These are phyloP conservation scores for Wickerhamiella bombiphila DNA, from an alignment of 805 yeast species.

Conservation along the genomic window DNA sequence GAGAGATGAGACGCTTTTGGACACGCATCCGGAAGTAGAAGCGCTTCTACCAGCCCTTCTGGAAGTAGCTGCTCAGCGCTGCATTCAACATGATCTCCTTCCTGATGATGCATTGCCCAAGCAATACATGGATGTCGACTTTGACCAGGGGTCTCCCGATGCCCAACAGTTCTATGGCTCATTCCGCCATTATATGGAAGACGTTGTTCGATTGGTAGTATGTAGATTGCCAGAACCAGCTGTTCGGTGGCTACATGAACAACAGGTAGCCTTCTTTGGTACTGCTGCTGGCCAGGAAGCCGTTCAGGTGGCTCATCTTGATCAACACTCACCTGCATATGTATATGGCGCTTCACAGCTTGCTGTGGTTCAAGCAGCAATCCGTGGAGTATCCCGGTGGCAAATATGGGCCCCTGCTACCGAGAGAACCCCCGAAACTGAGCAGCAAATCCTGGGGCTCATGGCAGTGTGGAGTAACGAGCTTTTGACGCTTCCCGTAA, in stretches of 20 bases:
- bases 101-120: slow-evolving; percentile 51
- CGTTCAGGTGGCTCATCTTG: slow-evolving; percentile 27
- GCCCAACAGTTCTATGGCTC: slow-evolving; percentile 59
- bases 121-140: slow-evolving; percentile 65
- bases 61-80: slow-evolving; percentile 61
- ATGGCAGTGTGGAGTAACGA: slow-evolving; percentile 44
- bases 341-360: slow-evolving; percentile 69
- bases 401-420: slow-evolving; percentile 69
- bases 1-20: slow-evolving; percentile 53
- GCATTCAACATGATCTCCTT: slow-evolving; percentile 55
- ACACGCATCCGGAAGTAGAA: slow-evolving; percentile 27
- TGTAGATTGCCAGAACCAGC: slow-evolving; percentile 78
- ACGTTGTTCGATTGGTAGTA: slow-evolving; percentile 72
- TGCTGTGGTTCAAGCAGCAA: slow-evolving; percentile 73
- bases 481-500: slow-evolving; percentile 55
- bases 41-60: slow-evolving; percentile 51
- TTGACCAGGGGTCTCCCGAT: slow-evolving; percentile 77
- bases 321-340: slow-evolving; percentile 35
- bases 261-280: slow-evolving; percentile 54
- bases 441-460: slow-evolving; percentile 43
- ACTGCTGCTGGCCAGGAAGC: slow-evolving; percentile 53
- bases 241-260: slow-evolving; percentile 61
- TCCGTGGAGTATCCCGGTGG: slow-evolving; percentile 92
- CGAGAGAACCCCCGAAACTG: slow-evolving; percentile 33
- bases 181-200: slow-evolving; percentile 75